A percentile compares a stretch with the other conserved stretches of the same genome.
Evolutionary conservation across 2,329 filamentous ascomycete genomes (phyloP).

Genomic region (Microcyclosporella mali): DNA sequence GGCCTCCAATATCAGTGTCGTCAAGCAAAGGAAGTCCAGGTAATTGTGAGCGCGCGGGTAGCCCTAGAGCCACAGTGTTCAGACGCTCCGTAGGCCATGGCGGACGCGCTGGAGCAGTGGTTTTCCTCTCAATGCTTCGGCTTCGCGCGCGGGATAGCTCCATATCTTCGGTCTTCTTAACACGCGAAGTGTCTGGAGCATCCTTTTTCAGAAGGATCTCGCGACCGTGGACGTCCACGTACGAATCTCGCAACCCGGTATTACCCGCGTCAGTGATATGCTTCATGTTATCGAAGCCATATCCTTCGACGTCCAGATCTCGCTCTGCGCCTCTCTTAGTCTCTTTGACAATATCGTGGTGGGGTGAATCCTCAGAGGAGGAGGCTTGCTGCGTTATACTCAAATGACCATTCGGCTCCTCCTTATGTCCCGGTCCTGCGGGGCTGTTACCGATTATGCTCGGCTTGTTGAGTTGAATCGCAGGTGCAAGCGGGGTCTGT

Average conservation of each 20-base stretch:
- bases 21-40: slow-evolving; percentile 64
- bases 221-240: slow-evolving; percentile 52
- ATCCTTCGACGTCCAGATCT: slow-evolving; percentile 69
- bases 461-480: slow-evolving; percentile 19
- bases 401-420: slow-evolving; percentile 14
- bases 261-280: slow-evolving; percentile 33
- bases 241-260: slow-evolving; percentile 38
- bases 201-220: slow-evolving; percentile 66
- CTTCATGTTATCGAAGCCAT: slow-evolving; percentile 67
- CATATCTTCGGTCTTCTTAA: slow-evolving; percentile 29
- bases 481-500: slow-evolving; percentile 27
- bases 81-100: slow-evolving; percentile 41
- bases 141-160: slow-evolving; percentile 29
- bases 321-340: slow-evolving; percentile 38
- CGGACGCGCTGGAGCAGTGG: slow-evolving; percentile 25
- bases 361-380: slow-evolving; percentile 4
- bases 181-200: slow-evolving; percentile 58
- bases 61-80: slow-evolving; percentile 60
- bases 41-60: slow-evolving; percentile 63
- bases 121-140: slow-evolving; percentile 28
- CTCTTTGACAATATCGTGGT: slow-evolving; percentile 10
- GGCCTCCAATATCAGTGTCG: slow-evolving; percentile 77
- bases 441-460: slow-evolving; percentile 19
- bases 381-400: slow-evolving; percentile 14
- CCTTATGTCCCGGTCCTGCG: slow-evolving; percentile 10